Evolutionary conservation across 2,329 filamentous ascomycete genomes (phyloP).

Genomic region (Nemania serpens): DNA sequence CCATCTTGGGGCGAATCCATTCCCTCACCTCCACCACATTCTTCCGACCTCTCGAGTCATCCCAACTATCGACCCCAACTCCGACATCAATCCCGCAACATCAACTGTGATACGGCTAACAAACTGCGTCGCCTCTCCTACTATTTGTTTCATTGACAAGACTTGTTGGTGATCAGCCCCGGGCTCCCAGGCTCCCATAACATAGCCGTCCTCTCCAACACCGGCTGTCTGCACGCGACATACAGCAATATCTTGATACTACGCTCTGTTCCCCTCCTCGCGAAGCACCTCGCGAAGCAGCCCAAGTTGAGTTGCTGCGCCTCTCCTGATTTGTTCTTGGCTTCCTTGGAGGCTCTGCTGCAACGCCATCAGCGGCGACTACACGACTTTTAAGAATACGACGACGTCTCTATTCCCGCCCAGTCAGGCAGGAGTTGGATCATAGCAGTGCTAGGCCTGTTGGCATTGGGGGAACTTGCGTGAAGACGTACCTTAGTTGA

Average conservation of each 20-base stretch:
- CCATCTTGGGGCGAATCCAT: constrained; percentile 14
- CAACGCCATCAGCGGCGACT: background rate
- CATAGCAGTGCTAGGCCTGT: constrained; percentile 22
- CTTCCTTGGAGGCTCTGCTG: background rate
- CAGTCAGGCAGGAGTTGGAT: constrained; percentile 13
- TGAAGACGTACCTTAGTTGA: constrained; percentile 32
- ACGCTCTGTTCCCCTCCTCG: background rate
- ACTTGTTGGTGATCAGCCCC: background rate
- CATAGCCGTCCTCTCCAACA: background rate
- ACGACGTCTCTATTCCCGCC: background rate
- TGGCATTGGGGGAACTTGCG: constrained; percentile 23
- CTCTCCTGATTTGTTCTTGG: background rate
- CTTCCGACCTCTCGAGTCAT: background rate
- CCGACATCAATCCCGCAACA: background rate
- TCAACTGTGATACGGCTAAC: background rate
- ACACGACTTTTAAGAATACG: too few species aligned
- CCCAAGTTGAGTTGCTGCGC: background rate
- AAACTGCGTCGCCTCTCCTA: background rate
- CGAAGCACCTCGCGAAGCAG: background rate
- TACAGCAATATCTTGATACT: background rate
- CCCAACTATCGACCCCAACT: constrained; percentile 3
- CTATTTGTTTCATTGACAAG: background rate
- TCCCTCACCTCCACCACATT: constrained; percentile 23
- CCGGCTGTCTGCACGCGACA: constrained; percentile 16
- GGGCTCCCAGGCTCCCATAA: background rate